These are phyloP conservation scores for Xylaria sp. DNA, from an alignment of 2,329 filamentous ascomycete species.

Conservation along the genomic window DNA sequence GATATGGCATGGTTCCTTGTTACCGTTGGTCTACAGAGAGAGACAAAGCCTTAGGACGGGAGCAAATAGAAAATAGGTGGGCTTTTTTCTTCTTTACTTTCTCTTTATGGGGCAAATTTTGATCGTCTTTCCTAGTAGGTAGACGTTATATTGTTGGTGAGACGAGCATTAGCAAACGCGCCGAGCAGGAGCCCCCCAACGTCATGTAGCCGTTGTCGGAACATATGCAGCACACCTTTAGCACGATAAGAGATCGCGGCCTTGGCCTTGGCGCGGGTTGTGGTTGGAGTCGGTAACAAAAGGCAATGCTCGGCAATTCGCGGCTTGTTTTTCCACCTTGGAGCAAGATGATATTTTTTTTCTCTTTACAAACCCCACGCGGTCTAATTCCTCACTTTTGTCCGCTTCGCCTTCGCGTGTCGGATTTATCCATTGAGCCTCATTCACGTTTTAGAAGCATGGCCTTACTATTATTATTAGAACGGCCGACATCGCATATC, in stretches of 20 bases:
- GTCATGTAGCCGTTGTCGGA: constrained; percentile 10
- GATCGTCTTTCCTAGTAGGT: background rate
- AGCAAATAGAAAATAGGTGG: background rate
- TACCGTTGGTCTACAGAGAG: background rate
- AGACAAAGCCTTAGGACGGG: background rate
- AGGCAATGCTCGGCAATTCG: constrained; percentile 47
- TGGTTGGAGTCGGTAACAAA: constrained; percentile 39
- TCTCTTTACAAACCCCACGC: constrained; percentile 18
- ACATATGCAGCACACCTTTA: background rate
- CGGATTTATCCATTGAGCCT: constrained; percentile 22
- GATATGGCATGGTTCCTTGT: background rate
- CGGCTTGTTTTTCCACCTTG: constrained; percentile 35
- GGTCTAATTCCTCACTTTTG: constrained; percentile 32
- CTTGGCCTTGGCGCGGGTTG: constrained; percentile 20
- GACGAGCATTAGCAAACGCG: background rate
- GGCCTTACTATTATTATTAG: background rate
- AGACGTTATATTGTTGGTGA: constrained; percentile 2
- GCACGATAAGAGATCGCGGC: constrained; percentile 10
- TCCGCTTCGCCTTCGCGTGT: background rate
- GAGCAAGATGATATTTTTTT: constrained; percentile 22
- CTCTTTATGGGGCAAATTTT: background rate
- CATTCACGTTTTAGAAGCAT: constrained; percentile 4
- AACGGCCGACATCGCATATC: constrained; percentile 6
- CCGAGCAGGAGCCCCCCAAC: background rate
- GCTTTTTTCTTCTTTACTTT: background rate